Evolutionary conservation across 495 filamentous ascomycete species (phyloP).

Genomic region (Alectoria sarmentosa): DNA sequence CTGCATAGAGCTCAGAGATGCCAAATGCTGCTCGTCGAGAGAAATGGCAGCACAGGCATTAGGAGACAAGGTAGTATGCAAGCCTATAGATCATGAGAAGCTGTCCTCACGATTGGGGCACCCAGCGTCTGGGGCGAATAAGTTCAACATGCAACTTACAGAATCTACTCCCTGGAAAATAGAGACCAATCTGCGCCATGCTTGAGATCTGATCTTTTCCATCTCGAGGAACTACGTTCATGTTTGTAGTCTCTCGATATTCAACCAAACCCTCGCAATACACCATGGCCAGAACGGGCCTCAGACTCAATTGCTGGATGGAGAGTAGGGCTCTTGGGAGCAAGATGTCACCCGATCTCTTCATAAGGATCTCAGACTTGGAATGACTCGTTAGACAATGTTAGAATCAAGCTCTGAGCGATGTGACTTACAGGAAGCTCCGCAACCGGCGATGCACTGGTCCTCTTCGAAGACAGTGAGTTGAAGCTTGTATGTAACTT

Average conservation of each 20-base stretch:
- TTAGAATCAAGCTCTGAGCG: not conserved
- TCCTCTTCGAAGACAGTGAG: constrained; percentile 59
- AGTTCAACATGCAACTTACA: constrained; percentile 34
- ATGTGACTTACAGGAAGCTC: constrained; percentile 27
- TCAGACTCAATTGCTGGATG: constrained; percentile 56
- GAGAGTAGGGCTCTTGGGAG: constrained; percentile 63
- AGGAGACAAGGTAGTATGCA: constrained; percentile 65
- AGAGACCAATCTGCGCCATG: constrained; percentile 65
- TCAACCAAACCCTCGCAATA: constrained; percentile 72
- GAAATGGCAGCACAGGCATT: constrained; percentile 60
- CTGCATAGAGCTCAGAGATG: constrained; percentile 57
- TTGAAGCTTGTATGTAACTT: constrained; percentile 66
- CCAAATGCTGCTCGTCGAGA: constrained; percentile 56
- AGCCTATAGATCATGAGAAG: constrained; percentile 35
- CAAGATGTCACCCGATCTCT: constrained; percentile 56
- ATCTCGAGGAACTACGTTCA: constrained; percentile 56
- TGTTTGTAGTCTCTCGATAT: constrained; percentile 65
- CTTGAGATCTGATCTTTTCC: constrained; percentile 56
- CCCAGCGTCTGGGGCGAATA: constrained; percentile 25
- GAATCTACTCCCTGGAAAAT: constrained; percentile 46
- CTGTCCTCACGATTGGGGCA: not conserved
- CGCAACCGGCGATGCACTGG: constrained; percentile 42
- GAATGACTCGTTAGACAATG: not conserved
- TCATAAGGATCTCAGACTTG: constrained; percentile 54
- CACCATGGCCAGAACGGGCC: constrained; percentile 58